These are phyloP conservation scores for Penicillium sp. DNA, from an alignment of 2,329 filamentous ascomycete genomes.

Conservation along the genomic window DNA sequence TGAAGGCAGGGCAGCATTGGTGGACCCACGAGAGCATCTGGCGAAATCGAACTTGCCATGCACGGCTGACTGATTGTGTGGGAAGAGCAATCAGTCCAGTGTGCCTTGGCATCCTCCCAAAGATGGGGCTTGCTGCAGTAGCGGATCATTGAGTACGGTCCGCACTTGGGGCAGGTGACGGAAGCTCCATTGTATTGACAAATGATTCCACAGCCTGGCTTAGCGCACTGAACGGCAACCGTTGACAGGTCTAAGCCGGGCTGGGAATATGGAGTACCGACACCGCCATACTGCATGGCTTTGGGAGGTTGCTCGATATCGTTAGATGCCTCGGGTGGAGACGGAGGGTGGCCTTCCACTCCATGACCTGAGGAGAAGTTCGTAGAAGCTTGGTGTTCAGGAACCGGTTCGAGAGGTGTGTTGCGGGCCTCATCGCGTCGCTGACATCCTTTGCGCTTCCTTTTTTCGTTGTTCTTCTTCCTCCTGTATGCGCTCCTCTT, in stretches of 20 bases:
- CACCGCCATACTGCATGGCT: neutral
- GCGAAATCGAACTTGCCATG: slow-evolving; percentile 22
- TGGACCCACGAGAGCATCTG: slow-evolving; percentile 17
- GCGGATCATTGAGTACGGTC: slow-evolving; percentile 38
- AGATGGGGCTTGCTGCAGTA: slow-evolving; percentile 43
- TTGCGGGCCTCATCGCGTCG: neutral
- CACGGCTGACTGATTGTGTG: slow-evolving; percentile 24
- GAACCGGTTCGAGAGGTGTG: neutral
- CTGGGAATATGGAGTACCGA: neutral
- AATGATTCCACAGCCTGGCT: slow-evolving; percentile 26
- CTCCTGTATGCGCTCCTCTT: neutral
- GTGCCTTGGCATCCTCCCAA: slow-evolving; percentile 34
- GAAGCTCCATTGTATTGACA: slow-evolving; percentile 33
- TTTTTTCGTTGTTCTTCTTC: neutral
- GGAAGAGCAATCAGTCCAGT: slow-evolving; percentile 34
- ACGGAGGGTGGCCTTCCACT: neutral
- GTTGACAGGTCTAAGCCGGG: neutral
- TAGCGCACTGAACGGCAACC: slow-evolving; percentile 20
- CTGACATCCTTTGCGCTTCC: neutral
- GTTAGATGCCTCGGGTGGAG: neutral
- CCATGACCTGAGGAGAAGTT: neutral
- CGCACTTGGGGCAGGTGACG: slow-evolving; percentile 42
- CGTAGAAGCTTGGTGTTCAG: neutral
- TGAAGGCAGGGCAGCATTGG: slow-evolving; percentile 31
- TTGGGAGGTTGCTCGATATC: neutral